Conservation (phyloP, 768 basidiomycete genomes). For the Pholiota molesta region DNA sequence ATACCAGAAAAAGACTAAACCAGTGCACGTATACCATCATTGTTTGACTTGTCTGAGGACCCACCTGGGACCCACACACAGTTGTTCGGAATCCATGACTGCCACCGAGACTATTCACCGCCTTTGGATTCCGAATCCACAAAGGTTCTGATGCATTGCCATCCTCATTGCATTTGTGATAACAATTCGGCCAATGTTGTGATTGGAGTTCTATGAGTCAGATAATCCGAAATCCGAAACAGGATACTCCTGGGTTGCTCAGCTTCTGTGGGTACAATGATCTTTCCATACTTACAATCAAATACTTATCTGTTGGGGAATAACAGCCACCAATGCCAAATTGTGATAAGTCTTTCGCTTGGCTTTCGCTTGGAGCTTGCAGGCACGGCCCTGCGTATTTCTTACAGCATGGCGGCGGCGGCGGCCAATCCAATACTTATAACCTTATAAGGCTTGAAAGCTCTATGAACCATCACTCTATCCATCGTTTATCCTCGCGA, state of each 20-base stretch:
- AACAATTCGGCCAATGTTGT: neutral
- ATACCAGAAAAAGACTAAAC: neutral
- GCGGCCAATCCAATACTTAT: neutral
- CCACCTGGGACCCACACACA: too few species aligned
- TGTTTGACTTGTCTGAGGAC: neutral
- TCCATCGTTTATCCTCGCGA: neutral
- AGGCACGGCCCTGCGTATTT: neutral
- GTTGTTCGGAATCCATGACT: neutral
- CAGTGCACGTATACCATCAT: neutral
- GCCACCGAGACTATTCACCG: neutral
- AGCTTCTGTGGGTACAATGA: too few species aligned
- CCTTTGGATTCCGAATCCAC: neutral
- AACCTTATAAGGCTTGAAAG: neutral
- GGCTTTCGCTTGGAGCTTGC: neutral
- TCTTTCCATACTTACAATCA: too few species aligned
- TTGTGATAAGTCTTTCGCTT: neutral
- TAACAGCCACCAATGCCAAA: neutral
- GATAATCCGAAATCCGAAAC: neutral
- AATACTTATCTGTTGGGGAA: neutral
- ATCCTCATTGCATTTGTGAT: neutral
- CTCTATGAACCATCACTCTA: neutral
- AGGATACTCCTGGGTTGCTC: too few species aligned
- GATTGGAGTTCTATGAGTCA: neutral
- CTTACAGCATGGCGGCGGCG: neutral
- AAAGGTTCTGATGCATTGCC: neutral